A percentile compares a stretch with the other conserved stretches of the same genome.
Conservation (phyloP, 192 early-diverging fungal genomes). For the Kappamyces sp. region DNA sequence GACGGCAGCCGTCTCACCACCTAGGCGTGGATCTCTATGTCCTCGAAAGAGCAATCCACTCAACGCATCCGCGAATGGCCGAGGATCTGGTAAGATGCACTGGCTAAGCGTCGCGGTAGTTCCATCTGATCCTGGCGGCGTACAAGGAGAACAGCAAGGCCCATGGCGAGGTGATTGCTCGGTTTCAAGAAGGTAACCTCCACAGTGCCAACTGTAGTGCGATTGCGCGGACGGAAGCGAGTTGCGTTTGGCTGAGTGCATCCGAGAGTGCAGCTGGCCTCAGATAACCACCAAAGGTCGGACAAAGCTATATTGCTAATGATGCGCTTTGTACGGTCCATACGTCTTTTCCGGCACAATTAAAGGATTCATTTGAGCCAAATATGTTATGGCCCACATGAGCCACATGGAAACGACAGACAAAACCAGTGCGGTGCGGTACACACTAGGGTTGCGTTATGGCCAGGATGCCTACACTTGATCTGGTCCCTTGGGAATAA, state of each 20-base stretch:
- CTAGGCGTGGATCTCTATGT: constrained; percentile 92
- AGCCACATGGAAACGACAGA: constrained; percentile 13
- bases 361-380: constrained; percentile 19
- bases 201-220: constrained; percentile 46
- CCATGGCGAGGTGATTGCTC: constrained; percentile 53
- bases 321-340: not conserved
- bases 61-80: constrained; percentile 81
- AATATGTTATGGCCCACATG: constrained; percentile 23
- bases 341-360: constrained; percentile 14
- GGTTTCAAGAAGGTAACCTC: constrained; percentile 70
- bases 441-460: constrained; percentile 1
- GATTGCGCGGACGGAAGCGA: constrained; percentile 68
- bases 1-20: no score
- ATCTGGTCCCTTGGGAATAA: constrained; percentile 16
- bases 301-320: no score
- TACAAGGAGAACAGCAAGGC: constrained; percentile 57
- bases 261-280: not conserved
- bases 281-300: not conserved
- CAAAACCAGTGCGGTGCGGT: constrained; percentile 13
- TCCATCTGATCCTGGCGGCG: constrained; percentile 62
- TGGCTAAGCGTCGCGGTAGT: constrained; percentile 37
- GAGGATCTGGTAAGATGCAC: constrained; percentile 57
- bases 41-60: constrained; percentile 85
- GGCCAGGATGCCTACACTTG: constrained; percentile 1
- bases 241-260: constrained; percentile 64